Base-by-base conservation (phyloP, 257 asterid genomes). In the Solanum peruvianum region DNA sequence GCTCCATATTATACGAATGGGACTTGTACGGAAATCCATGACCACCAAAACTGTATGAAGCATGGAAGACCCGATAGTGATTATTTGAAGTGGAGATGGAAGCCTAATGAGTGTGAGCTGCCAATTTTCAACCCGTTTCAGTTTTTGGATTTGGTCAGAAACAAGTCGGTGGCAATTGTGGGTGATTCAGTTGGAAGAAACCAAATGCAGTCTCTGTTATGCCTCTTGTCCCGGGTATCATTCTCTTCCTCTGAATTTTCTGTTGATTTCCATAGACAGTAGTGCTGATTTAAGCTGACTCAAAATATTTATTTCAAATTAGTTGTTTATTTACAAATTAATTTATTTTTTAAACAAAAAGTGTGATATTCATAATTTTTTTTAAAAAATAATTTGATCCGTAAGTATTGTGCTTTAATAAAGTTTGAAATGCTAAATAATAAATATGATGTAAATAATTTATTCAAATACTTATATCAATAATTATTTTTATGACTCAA, bases 111-210 rank as follows among this genome's bases (percentile, higher is more conserved):
- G 9, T 95, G 97, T 86, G 94, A 93, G 33, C 85, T 95, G 66
- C 94, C 89, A 33, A 76, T 88, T 5, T 92, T 95, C 23, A 87
- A 95, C 82, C 95, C 96, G 25, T 66, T 69, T 35, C 93, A 67
- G 91, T 95, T 95, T 86, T 49, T 95, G 89, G 93, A 94, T 37
- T 86, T 92, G 7, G 92, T 94, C 1, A 76, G 98, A 85, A 94
- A 81, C 8, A 95, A 88, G 87, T 82, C 94, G 0, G 14, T 95
- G 94, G 96, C 98, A 7, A 91, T 95, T 56, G 92, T 95, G 16
- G 98, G 98, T 7, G 98, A 95, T 82, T 94, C 97, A 1, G 90
- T 95, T 1, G 97, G 92, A 27, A 89, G 97, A 88, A 95, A 94
- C 70, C 98, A 95, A 49, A 89, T 94, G 94, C 98, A 95, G 86